Evolutionary conservation across 805 yeast species (phyloP).

Genomic region (Lipomyces chichibuensis): DNA sequence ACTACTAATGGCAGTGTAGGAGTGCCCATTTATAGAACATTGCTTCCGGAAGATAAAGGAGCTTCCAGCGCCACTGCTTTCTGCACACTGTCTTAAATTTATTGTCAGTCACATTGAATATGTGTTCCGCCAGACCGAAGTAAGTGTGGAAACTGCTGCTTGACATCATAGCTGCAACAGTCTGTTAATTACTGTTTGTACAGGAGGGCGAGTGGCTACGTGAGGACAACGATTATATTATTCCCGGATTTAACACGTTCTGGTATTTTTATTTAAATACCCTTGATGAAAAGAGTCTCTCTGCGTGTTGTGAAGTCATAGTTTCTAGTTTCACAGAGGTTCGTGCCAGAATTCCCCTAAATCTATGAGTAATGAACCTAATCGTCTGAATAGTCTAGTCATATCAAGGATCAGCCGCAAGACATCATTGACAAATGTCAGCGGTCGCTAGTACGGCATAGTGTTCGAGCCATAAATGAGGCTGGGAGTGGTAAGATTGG

Average conservation of each 20-base stretch:
- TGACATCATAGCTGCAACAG: neutral
- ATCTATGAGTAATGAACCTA: neutral
- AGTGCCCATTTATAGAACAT: conserved; percentile 21
- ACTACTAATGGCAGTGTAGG: conserved; percentile 1
- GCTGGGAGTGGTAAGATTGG: conserved; percentile 14
- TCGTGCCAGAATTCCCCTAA: neutral
- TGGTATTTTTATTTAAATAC: conserved; percentile 23
- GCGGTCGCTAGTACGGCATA: conserved; percentile 13
- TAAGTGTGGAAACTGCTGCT: neutral
- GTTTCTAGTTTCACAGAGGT: conserved; percentile 15
- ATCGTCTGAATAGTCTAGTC: conserved; percentile 11
- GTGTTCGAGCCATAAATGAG: conserved; percentile 7
- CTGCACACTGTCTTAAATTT: conserved; percentile 16
- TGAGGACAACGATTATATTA: neutral
- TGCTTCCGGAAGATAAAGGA: conserved; percentile 19
- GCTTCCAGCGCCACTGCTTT: conserved; percentile 7
- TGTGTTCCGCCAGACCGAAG: neutral
- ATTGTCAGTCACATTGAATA: conserved; percentile 13
- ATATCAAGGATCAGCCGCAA: conserved; percentile 6
- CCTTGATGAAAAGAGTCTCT: conserved; percentile 1
- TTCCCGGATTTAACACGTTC: conserved; percentile 22
- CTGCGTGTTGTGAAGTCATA: conserved; percentile 1
- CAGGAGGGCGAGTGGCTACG: neutral
- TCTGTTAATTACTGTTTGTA: neutral
- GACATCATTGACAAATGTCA: conserved; percentile 13